Evolutionary conservation across 1,139 yeast genomes (phyloP).

Genomic region (Pichia sp.): DNA sequence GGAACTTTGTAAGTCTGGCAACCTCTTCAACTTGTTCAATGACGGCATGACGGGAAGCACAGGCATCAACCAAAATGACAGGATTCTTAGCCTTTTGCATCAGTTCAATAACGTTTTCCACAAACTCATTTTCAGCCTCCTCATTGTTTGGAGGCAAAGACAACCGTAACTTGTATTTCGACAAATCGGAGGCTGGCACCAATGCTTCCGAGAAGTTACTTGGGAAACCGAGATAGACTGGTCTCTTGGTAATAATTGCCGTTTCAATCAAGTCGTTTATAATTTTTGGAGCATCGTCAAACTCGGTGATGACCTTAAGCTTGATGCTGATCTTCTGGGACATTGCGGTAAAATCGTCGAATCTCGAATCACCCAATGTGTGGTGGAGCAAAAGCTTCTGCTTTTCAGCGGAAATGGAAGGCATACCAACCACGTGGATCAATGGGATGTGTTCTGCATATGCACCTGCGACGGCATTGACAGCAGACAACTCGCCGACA

Average conservation of each 20-base stretch:
- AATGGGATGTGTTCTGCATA: conserved; percentile 58
- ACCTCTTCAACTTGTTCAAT: conserved; percentile 56
- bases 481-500: conserved; percentile 59
- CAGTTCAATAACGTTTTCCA: conserved; percentile 50
- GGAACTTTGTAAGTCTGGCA: conserved; percentile 70
- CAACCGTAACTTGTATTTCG: conserved; percentile 49
- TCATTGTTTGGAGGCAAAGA: conserved; percentile 57
- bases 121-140: conserved; percentile 71
- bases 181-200: conserved; percentile 53
- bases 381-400: conserved; percentile 49
- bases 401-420: conserved; percentile 59
- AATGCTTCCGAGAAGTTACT: conserved; percentile 69
- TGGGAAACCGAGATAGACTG: conserved; percentile 80
- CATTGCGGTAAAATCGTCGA: conserved; percentile 73
- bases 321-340: conserved; percentile 65
- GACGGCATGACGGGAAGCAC: conserved; percentile 75
- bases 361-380: conserved; percentile 76
- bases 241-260: conserved; percentile 71
- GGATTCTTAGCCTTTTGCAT: conserved; percentile 61
- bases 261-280: conserved; percentile 72
- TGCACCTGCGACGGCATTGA: conserved; percentile 56
- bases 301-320: conserved; percentile 58
- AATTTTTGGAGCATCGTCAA: conserved; percentile 57
- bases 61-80: conserved; percentile 76
- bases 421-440: conserved; percentile 53